A percentile compares a stretch with the other conserved stretches of the same genome.
phyloP scores from a whole-genome alignment of 352 stramenopile species.

The Phytopythium delawarense region DNA sequence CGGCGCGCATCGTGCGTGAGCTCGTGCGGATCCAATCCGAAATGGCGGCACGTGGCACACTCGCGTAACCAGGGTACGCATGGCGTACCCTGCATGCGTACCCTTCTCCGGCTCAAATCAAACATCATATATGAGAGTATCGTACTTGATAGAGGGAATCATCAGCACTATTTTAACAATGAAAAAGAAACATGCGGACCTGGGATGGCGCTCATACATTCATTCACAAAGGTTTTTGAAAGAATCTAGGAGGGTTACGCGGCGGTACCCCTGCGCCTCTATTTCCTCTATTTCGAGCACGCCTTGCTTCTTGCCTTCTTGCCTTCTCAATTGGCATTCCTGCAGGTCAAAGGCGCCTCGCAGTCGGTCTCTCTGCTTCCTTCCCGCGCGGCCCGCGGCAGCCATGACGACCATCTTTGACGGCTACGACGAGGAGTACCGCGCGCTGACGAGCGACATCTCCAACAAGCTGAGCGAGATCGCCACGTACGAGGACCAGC shows the following conservation, averaged over 20 bases:
- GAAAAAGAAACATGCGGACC: no score
- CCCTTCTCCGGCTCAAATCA: no score
- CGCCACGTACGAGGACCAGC: conserved; percentile 79
- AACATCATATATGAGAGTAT: no score
- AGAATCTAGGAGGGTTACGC: background rate
- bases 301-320: background rate
- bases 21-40: background rate
- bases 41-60: background rate
- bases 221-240: background rate
- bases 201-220: background rate
- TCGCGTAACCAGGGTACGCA: no score
- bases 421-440: conserved; percentile 88
- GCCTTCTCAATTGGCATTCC: no score
- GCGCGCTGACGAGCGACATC: conserved; percentile 78
- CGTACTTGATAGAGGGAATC: no score
- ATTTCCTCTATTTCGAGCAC: background rate
- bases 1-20: conserved; percentile 31
- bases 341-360: background rate
- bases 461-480: conserved; percentile 88
- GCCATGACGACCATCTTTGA: conserved; percentile 88
- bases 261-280: background rate
- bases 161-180: no score
- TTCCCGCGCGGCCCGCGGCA: conserved; percentile 1
- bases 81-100: no score
- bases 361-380: background rate